These are phyloP conservation scores for Berberis thunbergii DNA, from an alignment of 164 flowering plant species.

Conservation along the genomic window DNA sequence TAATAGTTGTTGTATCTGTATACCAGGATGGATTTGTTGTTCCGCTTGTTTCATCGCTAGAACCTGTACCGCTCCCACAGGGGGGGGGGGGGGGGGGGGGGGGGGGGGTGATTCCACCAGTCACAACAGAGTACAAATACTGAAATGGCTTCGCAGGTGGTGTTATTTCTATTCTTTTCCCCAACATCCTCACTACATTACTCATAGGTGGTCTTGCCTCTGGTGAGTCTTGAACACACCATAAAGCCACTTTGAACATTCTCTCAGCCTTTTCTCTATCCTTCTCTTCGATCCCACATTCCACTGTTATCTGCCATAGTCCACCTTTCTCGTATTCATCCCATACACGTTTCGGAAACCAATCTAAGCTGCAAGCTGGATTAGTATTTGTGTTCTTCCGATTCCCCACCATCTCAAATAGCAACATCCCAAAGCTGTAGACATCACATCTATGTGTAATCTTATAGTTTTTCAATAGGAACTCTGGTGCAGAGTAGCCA, in stretches of 20 bases:
- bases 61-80: too few relatives aligned
- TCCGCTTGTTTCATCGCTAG: too few relatives aligned
- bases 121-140: neutral
- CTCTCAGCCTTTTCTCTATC: slow-evolving; percentile 14
- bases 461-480: neutral
- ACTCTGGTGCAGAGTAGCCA: slow-evolving; percentile 17
- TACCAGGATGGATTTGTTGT: too few relatives aligned
- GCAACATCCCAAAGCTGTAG: slow-evolving; percentile 25
- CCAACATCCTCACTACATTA: slow-evolving; percentile 19
- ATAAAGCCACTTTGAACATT: slow-evolving; percentile 18
- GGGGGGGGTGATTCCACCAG: too few relatives aligned
- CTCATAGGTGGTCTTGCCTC: slow-evolving; percentile 18
- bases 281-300: slow-evolving; percentile 10
- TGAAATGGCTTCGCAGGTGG: slow-evolving; percentile 14
- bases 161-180: slow-evolving; percentile 10
- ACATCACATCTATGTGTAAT: slow-evolving; percentile 21
- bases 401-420: slow-evolving; percentile 20
- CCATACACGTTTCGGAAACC: slow-evolving; percentile 22
- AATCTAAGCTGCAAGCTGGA: slow-evolving; percentile 5
- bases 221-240: slow-evolving; percentile 24
- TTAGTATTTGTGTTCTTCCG: slow-evolving; percentile 7
- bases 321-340: slow-evolving; percentile 13
- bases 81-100: too few relatives aligned
- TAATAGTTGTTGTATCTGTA: too few relatives aligned
- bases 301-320: neutral